These are phyloP conservation scores for Podospora bellae-mahoneyi DNA, from an alignment of 495 filamentous ascomycete genomes.

Conservation along the genomic window DNA sequence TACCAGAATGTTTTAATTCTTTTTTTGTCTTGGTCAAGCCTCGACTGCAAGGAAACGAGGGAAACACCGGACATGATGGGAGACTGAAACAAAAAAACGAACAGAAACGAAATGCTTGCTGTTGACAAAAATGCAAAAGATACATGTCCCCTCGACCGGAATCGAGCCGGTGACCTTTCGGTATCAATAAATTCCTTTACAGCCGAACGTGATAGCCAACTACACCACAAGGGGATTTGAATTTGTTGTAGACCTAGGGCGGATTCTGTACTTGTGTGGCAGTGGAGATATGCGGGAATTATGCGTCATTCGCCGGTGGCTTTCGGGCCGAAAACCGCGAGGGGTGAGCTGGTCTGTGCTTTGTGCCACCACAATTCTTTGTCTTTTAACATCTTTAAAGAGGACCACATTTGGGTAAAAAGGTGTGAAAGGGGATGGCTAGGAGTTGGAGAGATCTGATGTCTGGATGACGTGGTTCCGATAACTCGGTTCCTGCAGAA, in stretches of 20 bases:
- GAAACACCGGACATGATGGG: too few species aligned
- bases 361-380: background rate
- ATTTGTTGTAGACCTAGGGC: background rate
- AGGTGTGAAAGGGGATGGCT: background rate
- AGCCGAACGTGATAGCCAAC: constrained; percentile 32
- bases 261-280: background rate
- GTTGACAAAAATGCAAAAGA: constrained; percentile 9
- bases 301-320: background rate
- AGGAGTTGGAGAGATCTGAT: background rate
- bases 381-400: background rate
- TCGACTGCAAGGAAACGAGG: too few species aligned
- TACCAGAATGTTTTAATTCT: background rate
- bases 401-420: too few species aligned
- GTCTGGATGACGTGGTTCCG: background rate
- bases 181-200: constrained; percentile 27
- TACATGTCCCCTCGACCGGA: constrained; percentile 29
- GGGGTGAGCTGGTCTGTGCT: background rate
- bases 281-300: background rate
- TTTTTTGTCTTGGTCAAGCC: too few species aligned
- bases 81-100: background rate
- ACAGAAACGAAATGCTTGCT: background rate
- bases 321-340: background rate
- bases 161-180: constrained; percentile 33
- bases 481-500: background rate
- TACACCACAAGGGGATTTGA: constrained; percentile 27